Base-by-base conservation (phyloP, 116 monocot genomes). In the Thalassia testudinum region DNA sequence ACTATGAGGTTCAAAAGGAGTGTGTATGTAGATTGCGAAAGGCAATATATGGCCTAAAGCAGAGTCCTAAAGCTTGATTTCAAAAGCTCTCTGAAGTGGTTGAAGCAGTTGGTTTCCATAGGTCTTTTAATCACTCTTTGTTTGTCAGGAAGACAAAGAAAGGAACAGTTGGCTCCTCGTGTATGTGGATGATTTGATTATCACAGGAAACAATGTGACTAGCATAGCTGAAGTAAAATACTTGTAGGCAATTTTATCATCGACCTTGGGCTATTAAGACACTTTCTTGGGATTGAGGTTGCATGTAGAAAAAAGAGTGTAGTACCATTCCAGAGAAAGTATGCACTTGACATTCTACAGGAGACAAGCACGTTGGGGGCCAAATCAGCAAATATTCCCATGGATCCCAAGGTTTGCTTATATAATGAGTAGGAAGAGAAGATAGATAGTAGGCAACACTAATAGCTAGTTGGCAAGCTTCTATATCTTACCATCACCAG, bases 11-110 rank as follows among this genome's bases (percentile, higher is more conserved):
- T 42, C 12, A n/a, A 58, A 7, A 10, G 30, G 59, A 50, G 42
- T 37, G 26, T 19, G 45, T 45, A 2, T 60, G 52, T 13, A 21
- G 42, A 21, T 23, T 67, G 5, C 16, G 25, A 2, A 57, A 66
- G 19, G 48, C 38, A n/a, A 26, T 66, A 11, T 66, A 66, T 58
- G 51, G 50, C 1, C 42, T 66, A 5, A 34, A 67, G 11, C 43
- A 67, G 24, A 38, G 50, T 5, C 27, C 65, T 0, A 3, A 47
- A 23, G 18, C 42, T 17, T 65, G 56, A 19, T 65, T 65, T 49
- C 45, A 18, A 15, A 67, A 67, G 6, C 22, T 67, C 17, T 52
- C 30, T 2, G 5, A 0, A 2, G 12, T 49, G 0, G 11, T 57
- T 12, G 7, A 4, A 29, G 5, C 7, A 12, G 12, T 1, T 49